A percentile compares a stretch with the other conserved stretches of the same genome.
phyloP scores from a whole-genome alignment of 2,329 filamentous ascomycete genomes.

The Aureobasidium namibiae region DNA sequence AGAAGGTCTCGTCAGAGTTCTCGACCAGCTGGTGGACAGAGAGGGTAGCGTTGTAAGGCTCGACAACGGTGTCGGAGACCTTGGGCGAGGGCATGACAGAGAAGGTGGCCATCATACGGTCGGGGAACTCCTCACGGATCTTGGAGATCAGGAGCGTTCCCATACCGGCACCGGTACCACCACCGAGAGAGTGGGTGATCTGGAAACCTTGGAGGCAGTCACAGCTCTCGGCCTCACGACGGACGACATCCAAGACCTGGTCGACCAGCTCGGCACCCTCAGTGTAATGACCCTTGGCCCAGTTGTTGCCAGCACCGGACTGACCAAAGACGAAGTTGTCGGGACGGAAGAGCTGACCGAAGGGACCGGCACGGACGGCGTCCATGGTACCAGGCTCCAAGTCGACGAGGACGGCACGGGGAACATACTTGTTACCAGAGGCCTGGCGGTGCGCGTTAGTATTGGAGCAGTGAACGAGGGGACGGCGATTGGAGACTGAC shows the following conservation, averaged over 20 bases:
- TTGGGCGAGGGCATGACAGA: conserved; percentile 98
- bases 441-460: conserved; percentile 51
- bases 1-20: conserved; percentile 99
- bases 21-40: conserved; percentile 98
- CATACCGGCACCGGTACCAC: conserved; percentile 99
- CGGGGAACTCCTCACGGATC: conserved; percentile 99
- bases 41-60: conserved; percentile 99
- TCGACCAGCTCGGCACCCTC: conserved; percentile 99
- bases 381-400: conserved; percentile 99
- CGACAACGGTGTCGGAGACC: conserved; percentile 98
- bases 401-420: conserved; percentile 97
- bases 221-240: conserved; percentile 96
- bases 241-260: conserved; percentile 95
- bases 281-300: conserved; percentile 99
- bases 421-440: conserved; percentile 97
- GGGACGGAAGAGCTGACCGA: conserved; percentile 97
- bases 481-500: conserved; percentile 36
- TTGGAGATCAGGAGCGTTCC: conserved; percentile 99
- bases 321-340: conserved; percentile 99
- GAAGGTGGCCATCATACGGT: conserved; percentile 99
- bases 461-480: conserved; percentile 14
- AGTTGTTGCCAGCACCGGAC: conserved; percentile 99
- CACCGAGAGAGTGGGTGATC: conserved; percentile 99
- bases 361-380: conserved; percentile 93
- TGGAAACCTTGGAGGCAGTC: conserved; percentile 99